These are phyloP conservation scores for Westerdykella aurantiaca DNA, from an alignment of 2,329 filamentous ascomycete genomes.

Conservation along the genomic window DNA sequence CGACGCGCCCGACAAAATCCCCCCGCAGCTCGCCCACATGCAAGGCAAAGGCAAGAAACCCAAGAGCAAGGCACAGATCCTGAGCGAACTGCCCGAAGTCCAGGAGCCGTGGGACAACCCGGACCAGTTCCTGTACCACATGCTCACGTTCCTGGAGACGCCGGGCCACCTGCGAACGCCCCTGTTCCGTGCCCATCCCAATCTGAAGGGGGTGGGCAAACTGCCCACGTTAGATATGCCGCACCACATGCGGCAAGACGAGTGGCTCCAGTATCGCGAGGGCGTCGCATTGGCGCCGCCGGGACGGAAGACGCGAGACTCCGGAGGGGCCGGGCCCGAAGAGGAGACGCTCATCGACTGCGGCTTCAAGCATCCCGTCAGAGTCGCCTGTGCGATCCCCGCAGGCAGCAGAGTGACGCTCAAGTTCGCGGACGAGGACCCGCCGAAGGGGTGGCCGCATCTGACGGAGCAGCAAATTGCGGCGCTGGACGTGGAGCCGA, in stretches of 20 bases:
- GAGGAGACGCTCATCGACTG: conserved; percentile 44
- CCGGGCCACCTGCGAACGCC: conserved; percentile 68
- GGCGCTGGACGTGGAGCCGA: conserved; percentile 49
- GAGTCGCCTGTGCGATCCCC: conserved; percentile 58
- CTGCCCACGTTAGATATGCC: conserved; percentile 78
- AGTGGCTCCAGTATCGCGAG: conserved; percentile 76
- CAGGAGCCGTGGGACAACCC: conserved; percentile 61
- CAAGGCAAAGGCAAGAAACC: conserved; percentile 18
- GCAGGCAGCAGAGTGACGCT: conserved; percentile 69
- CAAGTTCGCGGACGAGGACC: conserved; percentile 49
- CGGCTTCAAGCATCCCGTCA: conserved; percentile 44
- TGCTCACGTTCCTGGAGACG: conserved; percentile 76
- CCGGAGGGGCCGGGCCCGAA: conserved; percentile 1
- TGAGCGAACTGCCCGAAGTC: conserved; percentile 32
- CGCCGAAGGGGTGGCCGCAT: conserved; percentile 30
- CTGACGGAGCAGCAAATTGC: conserved; percentile 18
- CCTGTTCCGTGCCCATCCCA: conserved; percentile 68
- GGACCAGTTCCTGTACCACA: conserved; percentile 71
- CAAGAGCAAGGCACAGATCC: conserved; percentile 42
- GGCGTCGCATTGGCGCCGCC: conserved; percentile 55
- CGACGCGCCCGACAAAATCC: conserved; percentile 50
- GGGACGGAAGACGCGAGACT: conserved; percentile 2
- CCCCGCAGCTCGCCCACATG: conserved; percentile 14
- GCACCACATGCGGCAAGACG: conserved; percentile 68
- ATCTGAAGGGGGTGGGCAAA: conserved; percentile 65